Evolutionary conservation across 1,139 yeast genomes (phyloP).

Genomic region (Sugiyamaella pinicola): DNA sequence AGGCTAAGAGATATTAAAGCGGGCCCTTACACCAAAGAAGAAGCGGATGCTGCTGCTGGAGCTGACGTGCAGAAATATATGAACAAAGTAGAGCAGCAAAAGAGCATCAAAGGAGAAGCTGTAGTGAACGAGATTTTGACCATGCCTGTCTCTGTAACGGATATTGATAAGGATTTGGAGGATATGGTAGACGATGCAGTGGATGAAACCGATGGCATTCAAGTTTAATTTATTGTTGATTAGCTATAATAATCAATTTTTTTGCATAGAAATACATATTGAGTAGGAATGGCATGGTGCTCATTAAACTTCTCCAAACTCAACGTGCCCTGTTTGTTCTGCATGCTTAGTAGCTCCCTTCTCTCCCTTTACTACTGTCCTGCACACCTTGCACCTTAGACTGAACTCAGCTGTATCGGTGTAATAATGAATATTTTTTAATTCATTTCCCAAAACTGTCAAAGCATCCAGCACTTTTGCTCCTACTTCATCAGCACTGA

Average conservation of each 20-base stretch:
- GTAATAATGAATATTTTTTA: slow-evolving; percentile 59
- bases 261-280: slow-evolving; percentile 11
- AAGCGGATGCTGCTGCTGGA: slow-evolving; percentile 91
- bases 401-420: slow-evolving; percentile 68
- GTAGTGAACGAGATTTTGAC: slow-evolving; percentile 24
- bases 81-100: slow-evolving; percentile 38
- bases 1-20: slow-evolving; percentile 72
- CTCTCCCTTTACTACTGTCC: slow-evolving; percentile 60
- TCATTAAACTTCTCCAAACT: slow-evolving; percentile 61
- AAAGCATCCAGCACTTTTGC: slow-evolving; percentile 45
- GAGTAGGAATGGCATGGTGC: background rate
- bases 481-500: slow-evolving; percentile 40
- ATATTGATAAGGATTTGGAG: slow-evolving; percentile 11
- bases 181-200: slow-evolving; percentile 8
- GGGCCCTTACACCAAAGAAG: slow-evolving; percentile 84
- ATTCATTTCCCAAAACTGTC: slow-evolving; percentile 46
- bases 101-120: slow-evolving; percentile 23
- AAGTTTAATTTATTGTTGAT: slow-evolving; percentile 4
- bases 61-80: slow-evolving; percentile 67
- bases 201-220: background rate
- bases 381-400: slow-evolving; percentile 62
- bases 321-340: slow-evolving; percentile 59
- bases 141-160: slow-evolving; percentile 8
- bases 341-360: slow-evolving; percentile 71
- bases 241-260: too few relatives aligned